Base-by-base conservation (phyloP, 768 basidiomycete genomes). In the Trametes meyenii region DNA sequence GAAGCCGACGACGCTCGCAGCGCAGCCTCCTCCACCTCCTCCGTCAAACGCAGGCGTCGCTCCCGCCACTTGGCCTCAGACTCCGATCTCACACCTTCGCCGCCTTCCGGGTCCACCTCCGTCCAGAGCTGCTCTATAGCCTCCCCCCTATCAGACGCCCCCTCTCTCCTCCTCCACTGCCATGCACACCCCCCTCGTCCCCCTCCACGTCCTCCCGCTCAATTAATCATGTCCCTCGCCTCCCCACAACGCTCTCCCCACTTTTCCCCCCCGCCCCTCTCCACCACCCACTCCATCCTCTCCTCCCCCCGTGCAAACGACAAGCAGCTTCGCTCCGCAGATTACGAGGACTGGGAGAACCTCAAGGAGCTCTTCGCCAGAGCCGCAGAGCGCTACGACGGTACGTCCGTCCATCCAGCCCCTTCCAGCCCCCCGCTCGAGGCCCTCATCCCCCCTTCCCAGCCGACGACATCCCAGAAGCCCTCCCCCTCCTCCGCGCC, bases 321-420 rank as follows among this genome's bases (percentile, higher is more conserved):
- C 64, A 63, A 62, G 48, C 62, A 45, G 57, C 50, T 60, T 50
- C 38, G 36, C 35, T 54, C 64, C 14, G 59, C 55, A 40, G 70
- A 69, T 55, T 64, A 76, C 50, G 81, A 83, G 55, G 87, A 88
- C 67, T 89, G 88, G 88, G 79, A 85, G 55, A 83, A 84, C 71
- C 74, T 89, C 45, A 88, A 88, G 70, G 84, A 85, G 58, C 76
- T 88, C 11, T 87, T 86, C 69, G 73, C 76, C 0, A 78, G 79
- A 51, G 85, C 86, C 19, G 76, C 79, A 3, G 82, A 86, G 62
- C 77, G 79, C 59, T 87, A 84, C 64, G 86, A 89, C 63, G 75
- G 86, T 86, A 69, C 63, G 81, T 77, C 16, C 29, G 36, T 49
- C 26, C 26, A 40, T 33, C 38, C 35, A 42, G 14, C 40, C 51